phyloP scores from a whole-genome alignment of 2,329 filamentous ascomycete genomes.

The Phialophora verrucosa region DNA sequence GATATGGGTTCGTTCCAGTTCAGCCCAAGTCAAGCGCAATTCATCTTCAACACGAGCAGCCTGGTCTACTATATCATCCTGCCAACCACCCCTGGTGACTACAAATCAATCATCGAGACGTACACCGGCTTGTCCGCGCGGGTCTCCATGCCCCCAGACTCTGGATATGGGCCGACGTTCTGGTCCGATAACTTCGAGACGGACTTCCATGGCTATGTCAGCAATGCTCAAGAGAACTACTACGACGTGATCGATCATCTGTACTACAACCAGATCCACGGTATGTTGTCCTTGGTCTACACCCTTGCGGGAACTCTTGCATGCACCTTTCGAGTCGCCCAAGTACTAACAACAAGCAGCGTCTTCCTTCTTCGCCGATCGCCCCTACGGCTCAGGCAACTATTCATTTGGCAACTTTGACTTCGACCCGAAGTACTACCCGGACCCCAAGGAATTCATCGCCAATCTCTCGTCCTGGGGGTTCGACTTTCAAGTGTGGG shows the following conservation, averaged over 20 bases:
- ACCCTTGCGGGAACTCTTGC: neutral
- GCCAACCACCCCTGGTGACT: slow-evolving; percentile 9
- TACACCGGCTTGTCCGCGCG: slow-evolving; percentile 6
- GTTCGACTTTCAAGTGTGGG: slow-evolving; percentile 17
- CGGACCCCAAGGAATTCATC: slow-evolving; percentile 9
- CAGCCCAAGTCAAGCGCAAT: slow-evolving; percentile 3
- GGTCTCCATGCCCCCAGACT: slow-evolving; percentile 11
- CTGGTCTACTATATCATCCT: slow-evolving; percentile 14
- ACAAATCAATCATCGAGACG: slow-evolving; percentile 13
- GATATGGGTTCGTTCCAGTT: slow-evolving; percentile 16
- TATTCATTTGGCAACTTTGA: slow-evolving; percentile 16
- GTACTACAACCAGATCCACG: slow-evolving; percentile 14
- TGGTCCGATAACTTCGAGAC: slow-evolving; percentile 17
- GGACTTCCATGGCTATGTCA: slow-evolving; percentile 13
- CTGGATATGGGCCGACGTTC: slow-evolving; percentile 15
- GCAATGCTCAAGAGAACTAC: slow-evolving; percentile 14
- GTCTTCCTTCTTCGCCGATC: slow-evolving; percentile 8
- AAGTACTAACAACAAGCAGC: neutral
- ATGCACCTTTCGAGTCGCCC: neutral
- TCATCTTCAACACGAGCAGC: slow-evolving; percentile 17
- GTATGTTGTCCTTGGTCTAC: neutral
- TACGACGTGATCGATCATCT: slow-evolving; percentile 16
- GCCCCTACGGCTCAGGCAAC: slow-evolving; percentile 10
- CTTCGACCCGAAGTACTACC: slow-evolving; percentile 14
- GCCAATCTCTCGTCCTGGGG: slow-evolving; percentile 13